phyloP scores from a whole-genome alignment of 1,139 yeast genomes.

The Yamadazyma diddensiae region DNA sequence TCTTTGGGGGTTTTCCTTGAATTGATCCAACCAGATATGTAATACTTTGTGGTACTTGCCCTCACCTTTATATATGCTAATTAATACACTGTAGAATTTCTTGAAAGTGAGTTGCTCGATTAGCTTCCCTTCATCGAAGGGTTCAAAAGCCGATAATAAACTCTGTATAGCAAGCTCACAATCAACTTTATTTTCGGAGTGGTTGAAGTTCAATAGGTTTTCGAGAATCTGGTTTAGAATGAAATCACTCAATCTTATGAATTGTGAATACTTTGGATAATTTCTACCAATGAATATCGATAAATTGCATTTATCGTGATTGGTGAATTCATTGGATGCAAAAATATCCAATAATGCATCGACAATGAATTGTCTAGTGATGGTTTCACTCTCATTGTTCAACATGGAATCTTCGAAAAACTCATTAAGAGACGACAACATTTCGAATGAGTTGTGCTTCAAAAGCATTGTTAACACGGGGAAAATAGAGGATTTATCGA shows the following conservation, averaged over 20 bases:
- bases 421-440: slow-evolving; percentile 67
- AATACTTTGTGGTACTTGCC: slow-evolving; percentile 50
- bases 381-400: slow-evolving; percentile 45
- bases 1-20: slow-evolving; percentile 2
- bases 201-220: slow-evolving; percentile 46
- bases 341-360: slow-evolving; percentile 60
- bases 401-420: slow-evolving; percentile 72
- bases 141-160: slow-evolving; percentile 59
- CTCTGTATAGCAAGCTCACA: slow-evolving; percentile 74
- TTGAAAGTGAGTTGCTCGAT: slow-evolving; percentile 52
- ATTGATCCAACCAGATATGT: slow-evolving; percentile 31
- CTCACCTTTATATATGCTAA: slow-evolving; percentile 53
- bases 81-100: slow-evolving; percentile 55
- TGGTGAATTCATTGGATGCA: slow-evolving; percentile 32
- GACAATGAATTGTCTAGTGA: slow-evolving; percentile 63
- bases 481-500: slow-evolving; percentile 41
- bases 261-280: slow-evolving; percentile 78
- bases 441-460: slow-evolving; percentile 49
- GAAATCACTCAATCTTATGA: slow-evolving; percentile 64
- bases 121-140: slow-evolving; percentile 46
- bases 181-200: slow-evolving; percentile 45
- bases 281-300: slow-evolving; percentile 73
- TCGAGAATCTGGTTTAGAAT: slow-evolving; percentile 47
- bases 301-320: slow-evolving; percentile 39
- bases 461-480: slow-evolving; percentile 57